Evolutionary conservation across 176 grass and related monocot species (phyloP), one percentile per base, ranked within the genome.

Genomic region (Oryza nivara): DNA sequence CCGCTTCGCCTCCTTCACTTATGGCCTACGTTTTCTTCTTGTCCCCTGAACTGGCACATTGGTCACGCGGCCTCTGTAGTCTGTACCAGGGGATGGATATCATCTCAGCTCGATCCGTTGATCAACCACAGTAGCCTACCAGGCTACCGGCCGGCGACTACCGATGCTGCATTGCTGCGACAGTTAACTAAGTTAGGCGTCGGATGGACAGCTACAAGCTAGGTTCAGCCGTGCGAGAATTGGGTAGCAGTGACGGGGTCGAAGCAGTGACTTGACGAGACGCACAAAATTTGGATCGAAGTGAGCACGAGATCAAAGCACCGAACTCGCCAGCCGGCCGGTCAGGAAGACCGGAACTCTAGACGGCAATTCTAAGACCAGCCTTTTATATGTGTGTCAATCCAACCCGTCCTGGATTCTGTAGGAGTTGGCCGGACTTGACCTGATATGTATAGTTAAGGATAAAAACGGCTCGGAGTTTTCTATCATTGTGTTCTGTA

Each of bases 1-100:
- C 84, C 30, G 78, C 67, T 12, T 72, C 68, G n/a, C 75, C 51
- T 47, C 67, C 75, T 72, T 65, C 54, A 79, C 36, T 65, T 68
- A 40, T 80, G 28, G 56, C 75, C 43, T 52, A 51, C 26, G 25
- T 41, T 54, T 35, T 56, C 51, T 11, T 30, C 54, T n/a, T 45
- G 65, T 47, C 38, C 38, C 69, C 35, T 86, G 45, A 80, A 65
- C 38, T 25, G 40, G 44, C 25, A 15, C 54, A 41, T 43, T 51
- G 48, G 10, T 20, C 46, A 72, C 40, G 76, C 16, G 16, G 58
- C 66, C 25, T 70, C 35, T 32, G 41, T 56, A 23, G 19, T 70
- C 35, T 32, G 41, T 56, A 23, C 22, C 41, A 20, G 8, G 28
- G 7, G 19, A 64, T 40, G 5, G n/a, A 9, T 64, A 9, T 64